Evolutionary conservation across 2,329 filamentous ascomycete genomes (phyloP), one percentile per base, ranked within the genome.

Genomic region (Plenodomus biglobosus): DNA sequence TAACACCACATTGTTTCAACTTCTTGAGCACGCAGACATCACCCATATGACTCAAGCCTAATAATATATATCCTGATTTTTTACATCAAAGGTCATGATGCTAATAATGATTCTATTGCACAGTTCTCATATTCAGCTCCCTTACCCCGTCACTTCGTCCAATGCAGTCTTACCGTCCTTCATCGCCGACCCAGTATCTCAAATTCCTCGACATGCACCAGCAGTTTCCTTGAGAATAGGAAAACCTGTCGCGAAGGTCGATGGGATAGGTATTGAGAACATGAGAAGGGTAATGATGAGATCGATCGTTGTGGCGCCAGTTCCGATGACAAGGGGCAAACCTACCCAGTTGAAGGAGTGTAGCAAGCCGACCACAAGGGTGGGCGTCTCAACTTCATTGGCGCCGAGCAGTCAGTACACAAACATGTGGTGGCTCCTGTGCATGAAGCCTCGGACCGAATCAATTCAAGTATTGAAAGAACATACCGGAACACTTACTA

Each of bases 391-490:
- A 5, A 80, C 64, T 40, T 80, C 77, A 48, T 78, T 71, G 2
- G 76, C 71, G 2, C 76, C 78, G 1, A 80, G 68, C 13, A 79
- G 61, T 76, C 77, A 80, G 61, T 80, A 80, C 0, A 78, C 74
- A 45, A 78, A 79, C 66, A 79, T 79, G 47, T 65, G 64, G 55
- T 80, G 74, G 0, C 75, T 76, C 53, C 81, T 78, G 48, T 80
- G 79, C 64, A 80, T 73, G 58, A 80, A 78, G 1, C 59, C 8
- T 64, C 8, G 5, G 3, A 4, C 10, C 8, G 6, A 13, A 11
- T 58, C n/a, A 59, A 41, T n/a, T 8, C 7, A 18, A 17, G 16
- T 17, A 24, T 1, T 4, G 1, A 15, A 15, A 21, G n/a, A 2
- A 17, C 10, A 1, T 10, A 19, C 3, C 35, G 7, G 7, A 6